Percentiles rank a stretch among this genome's conserved stretches.
These are phyloP conservation scores for Candida verbasci DNA, from an alignment of 805 yeast species.

Conservation along the genomic window DNA sequence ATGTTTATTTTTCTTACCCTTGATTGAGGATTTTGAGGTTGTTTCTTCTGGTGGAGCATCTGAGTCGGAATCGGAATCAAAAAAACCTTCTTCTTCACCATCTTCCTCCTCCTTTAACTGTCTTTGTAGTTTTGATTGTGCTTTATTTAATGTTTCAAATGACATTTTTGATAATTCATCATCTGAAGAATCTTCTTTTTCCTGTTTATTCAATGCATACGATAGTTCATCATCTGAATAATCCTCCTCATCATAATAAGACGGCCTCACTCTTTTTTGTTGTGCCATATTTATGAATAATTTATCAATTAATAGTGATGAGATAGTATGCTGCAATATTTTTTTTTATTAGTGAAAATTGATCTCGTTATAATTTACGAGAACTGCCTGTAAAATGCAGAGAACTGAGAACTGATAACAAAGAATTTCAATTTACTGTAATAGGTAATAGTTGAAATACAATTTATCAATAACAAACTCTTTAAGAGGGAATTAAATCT, in stretches of 20 bases:
- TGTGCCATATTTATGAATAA: conserved; percentile 3
- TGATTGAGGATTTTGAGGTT: too few relatives aligned
- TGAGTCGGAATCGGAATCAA: conserved; percentile 7
- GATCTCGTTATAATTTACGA: not conserved
- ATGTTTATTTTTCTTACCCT: conserved; percentile 58
- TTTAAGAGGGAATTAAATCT: too few relatives aligned
- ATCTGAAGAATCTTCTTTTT: conserved; percentile 17
- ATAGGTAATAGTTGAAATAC: too few relatives aligned
- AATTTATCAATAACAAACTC: too few relatives aligned
- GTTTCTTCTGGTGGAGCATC: conserved; percentile 8
- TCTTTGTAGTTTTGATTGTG: conserved; percentile 43
- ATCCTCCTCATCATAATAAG: conserved; percentile 16
- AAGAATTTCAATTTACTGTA: too few relatives aligned
- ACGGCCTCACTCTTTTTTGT: conserved; percentile 13
- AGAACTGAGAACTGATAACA: too few relatives aligned
- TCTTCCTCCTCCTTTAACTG: not conserved
- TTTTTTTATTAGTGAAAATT: not conserved
- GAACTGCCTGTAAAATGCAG: too few relatives aligned
- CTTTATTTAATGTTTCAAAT: conserved; percentile 60
- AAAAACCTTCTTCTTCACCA: conserved; percentile 8
- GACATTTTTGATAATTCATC: conserved; percentile 54
- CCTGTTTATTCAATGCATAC: conserved; percentile 3
- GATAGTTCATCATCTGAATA: conserved; percentile 9
- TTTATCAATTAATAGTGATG: not conserved
- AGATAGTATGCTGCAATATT: conserved; percentile 2